Base-by-base conservation (phyloP, 768 basidiomycete genomes). In the Rossbeevera mucosa region DNA sequence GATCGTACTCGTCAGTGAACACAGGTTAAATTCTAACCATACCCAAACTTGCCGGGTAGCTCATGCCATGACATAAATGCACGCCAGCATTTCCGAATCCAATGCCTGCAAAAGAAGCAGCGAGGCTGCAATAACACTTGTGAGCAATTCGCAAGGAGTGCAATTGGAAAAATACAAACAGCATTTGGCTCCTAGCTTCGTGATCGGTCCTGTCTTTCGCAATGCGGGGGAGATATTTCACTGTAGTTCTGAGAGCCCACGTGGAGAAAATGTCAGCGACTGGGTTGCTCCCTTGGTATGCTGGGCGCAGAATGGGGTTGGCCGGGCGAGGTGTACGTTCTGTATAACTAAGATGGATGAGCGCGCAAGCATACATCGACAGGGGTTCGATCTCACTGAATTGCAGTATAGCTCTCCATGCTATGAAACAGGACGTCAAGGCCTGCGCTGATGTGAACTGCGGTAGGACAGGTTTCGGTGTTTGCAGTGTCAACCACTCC, bases 381-480 rank as follows among this genome's bases (percentile, higher is more conserved):
- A 33, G 31, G 31, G 9, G 7, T 7, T 48, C 33, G 14, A 25
- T 71, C 81, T 66, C 64, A 95, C 83, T 91, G 93, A 58, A 96
- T 94, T 5, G 93, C 90, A 7, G 93, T 95, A 66, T 88, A 95
- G 54, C 87, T 92, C 69, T 98, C 94, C 71, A 97, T 75, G 48
- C 94, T 91, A 61, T 98, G 95, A 80, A 97, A 97, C 29, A 98
- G 73, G 2, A 96, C 94, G 66, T 97, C 95, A 43, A 97, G 77
- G 3, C 95, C 95, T n/a, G 93, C 80, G 55, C 89, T 90, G 60
- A 98, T 93, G 62, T 96, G 92, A 9, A 98, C 86, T 47, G 86
- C 85, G n/a, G 83, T 85, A 3, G 95, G 90, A 67, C 95, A 97
- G 6, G 82, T 83, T 56, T 89, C 88, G 2, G 94, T 97, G 73